These are phyloP conservation scores for Waitea zeae DNA, from an alignment of 1,284 basidiomycete species.

Conservation along the genomic window DNA sequence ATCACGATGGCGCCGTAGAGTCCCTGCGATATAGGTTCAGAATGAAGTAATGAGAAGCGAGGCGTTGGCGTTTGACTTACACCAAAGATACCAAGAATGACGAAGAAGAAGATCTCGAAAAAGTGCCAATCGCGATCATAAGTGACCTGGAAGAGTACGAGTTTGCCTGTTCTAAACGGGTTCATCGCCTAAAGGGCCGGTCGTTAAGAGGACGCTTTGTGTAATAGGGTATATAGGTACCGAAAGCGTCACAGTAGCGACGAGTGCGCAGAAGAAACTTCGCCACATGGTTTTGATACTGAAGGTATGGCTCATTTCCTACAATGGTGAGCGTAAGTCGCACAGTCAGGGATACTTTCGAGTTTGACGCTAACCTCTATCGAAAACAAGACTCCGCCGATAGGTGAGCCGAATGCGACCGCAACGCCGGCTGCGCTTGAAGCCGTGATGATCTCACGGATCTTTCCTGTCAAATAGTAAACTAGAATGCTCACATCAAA, in stretches of 20 bases:
- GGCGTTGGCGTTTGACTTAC: constrained; percentile 23
- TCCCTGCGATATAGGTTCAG: constrained; percentile 41
- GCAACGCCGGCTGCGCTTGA: constrained; percentile 95
- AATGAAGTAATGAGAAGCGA: neutral
- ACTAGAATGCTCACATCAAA: constrained; percentile 3
- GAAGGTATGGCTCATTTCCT: constrained; percentile 98
- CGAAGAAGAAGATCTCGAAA: constrained; percentile 95
- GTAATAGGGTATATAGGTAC: constrained; percentile 28
- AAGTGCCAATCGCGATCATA: constrained; percentile 99
- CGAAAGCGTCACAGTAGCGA: constrained; percentile 90
- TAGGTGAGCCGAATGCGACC: constrained; percentile 94
- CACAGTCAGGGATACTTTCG: neutral
- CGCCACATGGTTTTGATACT: constrained; percentile 98
- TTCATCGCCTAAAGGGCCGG: constrained; percentile 67
- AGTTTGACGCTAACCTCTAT: constrained; percentile 39
- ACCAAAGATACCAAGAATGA: constrained; percentile 91
- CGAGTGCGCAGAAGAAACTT: constrained; percentile 92
- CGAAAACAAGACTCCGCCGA: constrained; percentile 92
- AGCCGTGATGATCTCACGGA: constrained; percentile 90
- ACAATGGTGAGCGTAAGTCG: constrained; percentile 1
- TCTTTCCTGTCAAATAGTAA: constrained; percentile 48
- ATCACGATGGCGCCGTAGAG: constrained; percentile 94
- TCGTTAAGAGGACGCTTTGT: constrained; percentile 6
- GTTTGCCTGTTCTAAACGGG: constrained; percentile 94
- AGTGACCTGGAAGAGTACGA: constrained; percentile 95